Evolutionary conservation across 495 filamentous ascomycete genomes (phyloP).

Genomic region (Hypomontagnella monticulosa): DNA sequence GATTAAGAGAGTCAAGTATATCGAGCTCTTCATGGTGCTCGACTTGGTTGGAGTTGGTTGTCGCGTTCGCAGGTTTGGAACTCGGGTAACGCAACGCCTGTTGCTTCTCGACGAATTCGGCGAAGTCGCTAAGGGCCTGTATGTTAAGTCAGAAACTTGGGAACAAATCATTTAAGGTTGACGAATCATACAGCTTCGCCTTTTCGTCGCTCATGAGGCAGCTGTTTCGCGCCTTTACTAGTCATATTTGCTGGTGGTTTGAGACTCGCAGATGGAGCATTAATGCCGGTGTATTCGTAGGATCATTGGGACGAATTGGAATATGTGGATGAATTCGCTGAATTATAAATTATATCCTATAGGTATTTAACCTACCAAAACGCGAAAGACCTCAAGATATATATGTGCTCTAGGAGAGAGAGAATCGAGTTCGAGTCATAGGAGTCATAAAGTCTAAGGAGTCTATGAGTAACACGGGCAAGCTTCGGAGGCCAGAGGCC

Average conservation of each 20-base stretch:
- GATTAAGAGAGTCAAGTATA: slow-evolving; percentile 85
- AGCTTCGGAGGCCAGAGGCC: too few species aligned
- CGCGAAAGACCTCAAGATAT: too few species aligned
- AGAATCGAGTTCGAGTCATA: too few species aligned
- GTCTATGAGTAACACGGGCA: too few species aligned
- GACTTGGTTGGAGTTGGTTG: slow-evolving; percentile 47
- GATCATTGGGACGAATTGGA: slow-evolving; percentile 36
- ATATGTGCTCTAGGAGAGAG: too few species aligned
- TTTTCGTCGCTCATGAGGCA: slow-evolving; percentile 79
- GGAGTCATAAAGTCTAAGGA: too few species aligned
- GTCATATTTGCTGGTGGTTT: slow-evolving; percentile 57
- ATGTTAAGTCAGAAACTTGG: not conserved
- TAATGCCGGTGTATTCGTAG: slow-evolving; percentile 38
- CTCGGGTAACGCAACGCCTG: slow-evolving; percentile 70
- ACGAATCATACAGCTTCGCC: slow-evolving; percentile 75
- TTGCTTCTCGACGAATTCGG: slow-evolving; percentile 96
- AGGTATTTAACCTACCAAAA: too few species aligned
- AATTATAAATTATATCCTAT: not conserved
- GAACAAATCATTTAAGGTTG: not conserved
- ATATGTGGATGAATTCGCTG: not conserved
- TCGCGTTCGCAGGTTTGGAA: slow-evolving; percentile 48
- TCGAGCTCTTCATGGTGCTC: slow-evolving; percentile 86
- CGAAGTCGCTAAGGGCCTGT: slow-evolving; percentile 93
- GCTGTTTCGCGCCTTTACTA: slow-evolving; percentile 65
- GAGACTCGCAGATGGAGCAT: slow-evolving; percentile 30